These are phyloP conservation scores for Nymphaea thermarum DNA, from an alignment of 164 flowering plant species.

Conservation along the genomic window DNA sequence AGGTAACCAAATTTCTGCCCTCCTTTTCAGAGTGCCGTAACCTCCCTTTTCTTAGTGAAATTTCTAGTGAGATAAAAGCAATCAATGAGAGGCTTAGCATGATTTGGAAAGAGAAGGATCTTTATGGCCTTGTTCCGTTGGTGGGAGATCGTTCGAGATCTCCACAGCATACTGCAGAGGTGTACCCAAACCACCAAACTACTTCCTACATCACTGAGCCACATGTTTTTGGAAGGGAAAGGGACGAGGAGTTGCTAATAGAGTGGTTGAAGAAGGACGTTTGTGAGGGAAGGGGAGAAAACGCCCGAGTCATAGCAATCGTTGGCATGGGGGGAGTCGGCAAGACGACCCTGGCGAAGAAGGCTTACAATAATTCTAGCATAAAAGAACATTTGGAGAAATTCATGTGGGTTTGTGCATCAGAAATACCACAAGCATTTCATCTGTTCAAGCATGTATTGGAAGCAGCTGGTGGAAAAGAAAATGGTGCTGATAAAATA, in stretches of 20 bases:
- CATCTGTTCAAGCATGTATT: background rate
- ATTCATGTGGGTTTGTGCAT: constrained; percentile 1
- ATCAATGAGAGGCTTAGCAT: constrained; percentile 1
- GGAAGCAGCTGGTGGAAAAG: background rate
- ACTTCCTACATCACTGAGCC: background rate
- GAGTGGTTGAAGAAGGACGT: background rate
- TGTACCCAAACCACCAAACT: background rate
- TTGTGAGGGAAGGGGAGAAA: background rate
- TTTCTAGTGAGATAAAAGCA: background rate
- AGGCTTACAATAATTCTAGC: background rate
- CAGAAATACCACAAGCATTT: background rate
- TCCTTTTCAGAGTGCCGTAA: background rate
- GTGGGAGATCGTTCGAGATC: background rate
- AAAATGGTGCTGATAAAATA: background rate
- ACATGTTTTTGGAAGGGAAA: background rate
- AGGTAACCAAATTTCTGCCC: background rate
- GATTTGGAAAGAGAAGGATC: background rate
- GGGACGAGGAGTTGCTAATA: background rate
- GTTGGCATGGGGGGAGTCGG: constrained; percentile 1
- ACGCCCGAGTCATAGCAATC: background rate
- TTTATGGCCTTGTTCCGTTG: background rate
- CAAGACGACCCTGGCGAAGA: background rate
- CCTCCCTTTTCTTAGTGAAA: background rate
- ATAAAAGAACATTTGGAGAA: constrained; percentile 1
- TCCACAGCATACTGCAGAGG: too few species aligned